Percentiles rank a stretch among this genome's conserved stretches.
Conservation (phyloP, 2,329 filamentous ascomycete species). For the Pseudogymnoascus sp. region DNA sequence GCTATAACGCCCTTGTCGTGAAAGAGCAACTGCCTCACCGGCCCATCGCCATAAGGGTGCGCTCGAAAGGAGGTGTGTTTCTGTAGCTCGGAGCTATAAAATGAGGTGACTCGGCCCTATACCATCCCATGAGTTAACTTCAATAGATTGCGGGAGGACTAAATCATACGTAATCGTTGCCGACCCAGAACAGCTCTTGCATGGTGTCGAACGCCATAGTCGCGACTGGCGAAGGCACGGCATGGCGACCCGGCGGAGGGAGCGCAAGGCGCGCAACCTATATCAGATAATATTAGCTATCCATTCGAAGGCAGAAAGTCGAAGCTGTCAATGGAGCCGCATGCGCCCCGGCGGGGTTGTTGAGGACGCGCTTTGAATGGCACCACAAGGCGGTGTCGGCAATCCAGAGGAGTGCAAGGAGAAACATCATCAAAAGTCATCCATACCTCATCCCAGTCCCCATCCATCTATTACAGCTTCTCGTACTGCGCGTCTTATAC, state of each 20-base stretch:
- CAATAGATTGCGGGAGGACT: conserved; percentile 11
- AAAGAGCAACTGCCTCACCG: conserved; percentile 82
- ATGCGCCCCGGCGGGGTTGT: conserved; percentile 19
- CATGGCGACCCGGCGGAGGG: conserved; percentile 67
- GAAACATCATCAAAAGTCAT: conserved; percentile 14
- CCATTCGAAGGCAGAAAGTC: conserved; percentile 3
- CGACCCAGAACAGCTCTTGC: conserved; percentile 88
- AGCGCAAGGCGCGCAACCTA: conserved; percentile 77
- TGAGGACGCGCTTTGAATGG: conserved; percentile 18
- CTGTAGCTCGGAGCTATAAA: conserved; percentile 78
- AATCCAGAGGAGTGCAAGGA: conserved; percentile 3
- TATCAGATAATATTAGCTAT: conserved; percentile 26
- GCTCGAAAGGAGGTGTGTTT: conserved; percentile 86
- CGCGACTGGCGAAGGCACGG: conserved; percentile 64
- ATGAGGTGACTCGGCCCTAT: conserved; percentile 82
- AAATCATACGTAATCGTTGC: conserved; percentile 73
- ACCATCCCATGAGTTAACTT: conserved; percentile 10
- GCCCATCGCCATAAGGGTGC: conserved; percentile 65
- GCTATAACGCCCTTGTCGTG: conserved; percentile 86
- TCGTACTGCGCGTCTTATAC: conserved; percentile 11
- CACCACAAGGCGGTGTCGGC: conserved; percentile 14
- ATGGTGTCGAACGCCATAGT: conserved; percentile 82
- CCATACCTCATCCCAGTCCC: conserved; percentile 62
- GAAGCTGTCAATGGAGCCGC: conserved; percentile 20
- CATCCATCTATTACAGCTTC: conserved; percentile 45